Evolutionary conservation across 2,329 filamentous ascomycete species (phyloP), one percentile per base, ranked within the genome.

Genomic region (Alternaria angustiovoidea): DNA sequence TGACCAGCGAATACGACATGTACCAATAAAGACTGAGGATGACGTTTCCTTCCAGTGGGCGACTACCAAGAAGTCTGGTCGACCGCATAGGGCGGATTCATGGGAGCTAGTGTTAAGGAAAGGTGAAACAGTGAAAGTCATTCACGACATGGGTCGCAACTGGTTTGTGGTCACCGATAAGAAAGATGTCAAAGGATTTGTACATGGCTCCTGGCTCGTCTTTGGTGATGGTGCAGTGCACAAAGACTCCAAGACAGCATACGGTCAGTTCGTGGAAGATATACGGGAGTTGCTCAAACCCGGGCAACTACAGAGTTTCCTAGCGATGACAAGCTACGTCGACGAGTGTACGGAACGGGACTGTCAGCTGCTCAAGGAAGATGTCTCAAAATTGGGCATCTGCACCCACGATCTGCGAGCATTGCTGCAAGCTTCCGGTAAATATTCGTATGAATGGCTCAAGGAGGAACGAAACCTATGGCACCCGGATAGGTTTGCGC

Each of bases 401-500:
- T 78, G 76, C 47, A 26, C 54, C 6, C 75, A 78, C 52, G 71
- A 76, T 47, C 47, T 78, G 39, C 53, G 57, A 38, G 55, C 48
- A 22, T 48, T 78, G 24, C 59, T 78, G 38, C 39, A 63, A n/a
- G 74, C 70, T 6, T 73, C 72, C 7, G 70, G 64, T 3, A 20
- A 44, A 4, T 75, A 70, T 46, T 66, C 61, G 1, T 59, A 64
- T 30, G 65, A 67, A 16, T 72, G 67, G 62, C 63, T 78, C 28
- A 75, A 73, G 57, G 62, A 67, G 11, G 64, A 68, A 44, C 65
- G 75, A 16, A 71, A 68, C 54, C 44, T 68, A 32, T 78, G 73
- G 72, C 75, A 78, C 39, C 75, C 75, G 34, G 75, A 78, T 44
- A 70, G 66, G 28, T 77, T 77, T 44, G 69, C 64, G 32, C 65